Conservation (phyloP, 345 rosid species). For the Alliaria petiolata region DNA sequence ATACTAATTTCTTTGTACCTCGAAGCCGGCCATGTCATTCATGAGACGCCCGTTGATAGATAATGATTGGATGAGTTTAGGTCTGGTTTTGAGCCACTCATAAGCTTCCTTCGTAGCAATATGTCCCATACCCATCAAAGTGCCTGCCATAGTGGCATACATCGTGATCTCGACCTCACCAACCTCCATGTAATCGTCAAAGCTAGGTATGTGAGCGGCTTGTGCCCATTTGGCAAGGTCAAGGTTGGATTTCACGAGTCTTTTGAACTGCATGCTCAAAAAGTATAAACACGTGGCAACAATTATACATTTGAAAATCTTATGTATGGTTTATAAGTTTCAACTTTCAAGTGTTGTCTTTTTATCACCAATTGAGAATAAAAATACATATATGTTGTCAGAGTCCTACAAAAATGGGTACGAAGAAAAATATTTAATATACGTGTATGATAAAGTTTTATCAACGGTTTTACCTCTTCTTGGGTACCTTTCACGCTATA, state of each 20-base stretch:
- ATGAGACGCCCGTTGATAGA: not conserved
- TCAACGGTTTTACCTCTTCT: constrained; percentile 3
- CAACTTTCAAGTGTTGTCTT: too few species aligned
- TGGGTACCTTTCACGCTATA: not conserved
- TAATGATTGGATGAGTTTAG: not conserved
- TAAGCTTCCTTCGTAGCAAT: not conserved
- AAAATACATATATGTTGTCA: too few species aligned
- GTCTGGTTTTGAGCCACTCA: constrained; percentile 23
- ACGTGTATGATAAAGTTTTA: not conserved
- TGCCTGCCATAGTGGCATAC: not conserved
- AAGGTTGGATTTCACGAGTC: not conserved
- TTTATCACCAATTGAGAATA: too few species aligned
- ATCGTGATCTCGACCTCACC: not conserved
- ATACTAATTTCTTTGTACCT: not conserved
- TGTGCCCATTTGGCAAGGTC: constrained; percentile 1
- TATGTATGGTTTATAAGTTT: not conserved
- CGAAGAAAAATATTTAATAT: too few species aligned
- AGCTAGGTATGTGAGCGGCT: not conserved
- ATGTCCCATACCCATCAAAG: constrained; percentile 15
- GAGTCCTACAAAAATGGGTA: too few species aligned
- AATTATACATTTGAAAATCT: not conserved
- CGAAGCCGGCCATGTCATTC: constrained; percentile 17
- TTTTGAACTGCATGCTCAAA: not conserved
- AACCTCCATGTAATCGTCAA: constrained; percentile 16
- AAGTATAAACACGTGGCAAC: not conserved